phyloP scores from a whole-genome alignment of 768 basidiomycete species.

The Russula compacta region DNA sequence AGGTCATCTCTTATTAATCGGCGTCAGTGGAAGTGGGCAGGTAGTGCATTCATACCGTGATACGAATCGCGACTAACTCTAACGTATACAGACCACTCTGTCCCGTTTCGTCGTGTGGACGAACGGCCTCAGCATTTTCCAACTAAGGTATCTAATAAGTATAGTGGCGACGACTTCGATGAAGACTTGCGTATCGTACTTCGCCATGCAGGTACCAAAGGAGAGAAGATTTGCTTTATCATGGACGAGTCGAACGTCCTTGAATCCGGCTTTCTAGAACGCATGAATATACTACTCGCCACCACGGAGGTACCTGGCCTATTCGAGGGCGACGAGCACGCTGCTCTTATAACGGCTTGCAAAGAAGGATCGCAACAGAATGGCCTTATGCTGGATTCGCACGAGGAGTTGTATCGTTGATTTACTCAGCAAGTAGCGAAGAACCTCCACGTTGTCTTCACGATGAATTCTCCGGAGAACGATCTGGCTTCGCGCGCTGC shows the following conservation, averaged over 20 bases:
- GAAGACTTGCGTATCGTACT: conserved; percentile 94
- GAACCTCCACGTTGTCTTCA: conserved; percentile 97
- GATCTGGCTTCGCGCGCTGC: conserved; percentile 95
- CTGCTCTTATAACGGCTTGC: conserved; percentile 98
- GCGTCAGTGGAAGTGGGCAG: conserved; percentile 98
- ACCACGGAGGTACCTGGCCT: conserved; percentile 99
- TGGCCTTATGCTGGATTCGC: conserved; percentile 95
- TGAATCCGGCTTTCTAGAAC: conserved; percentile 96
- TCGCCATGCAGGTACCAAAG: conserved; percentile 93
- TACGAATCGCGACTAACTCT: conserved; percentile 4
- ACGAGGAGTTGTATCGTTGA: conserved; percentile 96
- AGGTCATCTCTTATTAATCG: conserved; percentile 92
- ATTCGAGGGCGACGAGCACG: conserved; percentile 99
- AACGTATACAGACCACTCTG: conserved; percentile 67
- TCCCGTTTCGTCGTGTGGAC: conserved; percentile 99
- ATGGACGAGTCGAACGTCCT: conserved; percentile 99
- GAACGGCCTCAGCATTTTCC: conserved; percentile 98
- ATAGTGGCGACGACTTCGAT: conserved; percentile 97
- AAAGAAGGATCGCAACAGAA: conserved; percentile 99
- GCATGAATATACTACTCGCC: conserved; percentile 99
- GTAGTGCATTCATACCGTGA: conserved; percentile 35
- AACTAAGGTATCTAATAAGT: conserved; percentile 99
- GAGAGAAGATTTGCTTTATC: conserved; percentile 99
- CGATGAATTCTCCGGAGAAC: conserved; percentile 97
- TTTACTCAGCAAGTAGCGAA: conserved; percentile 98